phyloP scores from a whole-genome alignment of 169 alveolate genomes.

The Plasmodium sp. region DNA sequence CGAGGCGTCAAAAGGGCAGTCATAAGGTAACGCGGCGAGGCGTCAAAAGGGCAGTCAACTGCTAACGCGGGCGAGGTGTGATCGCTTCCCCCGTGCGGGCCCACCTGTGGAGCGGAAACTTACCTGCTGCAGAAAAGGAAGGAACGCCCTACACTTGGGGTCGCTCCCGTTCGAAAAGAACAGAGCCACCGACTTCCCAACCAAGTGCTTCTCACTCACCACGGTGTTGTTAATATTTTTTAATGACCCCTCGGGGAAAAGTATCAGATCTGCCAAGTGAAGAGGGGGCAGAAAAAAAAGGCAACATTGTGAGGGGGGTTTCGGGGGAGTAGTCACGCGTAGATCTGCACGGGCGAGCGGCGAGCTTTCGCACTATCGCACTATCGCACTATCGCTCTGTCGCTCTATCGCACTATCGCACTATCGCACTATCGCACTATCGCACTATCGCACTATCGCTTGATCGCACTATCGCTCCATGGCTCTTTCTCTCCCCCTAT shows the following conservation, averaged over 20 bases:
- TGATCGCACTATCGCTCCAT: too few relatives aligned
- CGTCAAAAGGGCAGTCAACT: background rate
- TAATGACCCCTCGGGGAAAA: constrained; percentile 83
- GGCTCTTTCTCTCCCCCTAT: background rate
- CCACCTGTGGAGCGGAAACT: background rate
- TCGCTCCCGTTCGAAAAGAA: constrained; percentile 80
- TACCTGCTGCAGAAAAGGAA: constrained; percentile 81
- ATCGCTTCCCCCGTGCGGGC: too few relatives aligned
- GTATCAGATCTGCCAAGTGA: constrained; percentile 72
- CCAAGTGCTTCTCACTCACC: constrained; percentile 76
- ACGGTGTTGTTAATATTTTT: constrained; percentile 76
- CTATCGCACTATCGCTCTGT: too few relatives aligned
- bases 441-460: too few relatives aligned
- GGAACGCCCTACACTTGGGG: constrained; percentile 81
- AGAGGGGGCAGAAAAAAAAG: background rate
- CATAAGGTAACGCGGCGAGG: background rate
- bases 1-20: background rate
- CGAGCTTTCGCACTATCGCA: too few relatives aligned
- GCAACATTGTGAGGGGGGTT: background rate
- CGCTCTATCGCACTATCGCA: too few relatives aligned
- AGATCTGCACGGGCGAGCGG: too few relatives aligned
- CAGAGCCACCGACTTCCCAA: constrained; percentile 82
- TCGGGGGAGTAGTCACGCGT: background rate
- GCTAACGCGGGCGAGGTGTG: background rate
- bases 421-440: too few relatives aligned